phyloP scores from a whole-genome alignment of 1,284 basidiomycete species.

The Tylopilus sp. region DNA sequence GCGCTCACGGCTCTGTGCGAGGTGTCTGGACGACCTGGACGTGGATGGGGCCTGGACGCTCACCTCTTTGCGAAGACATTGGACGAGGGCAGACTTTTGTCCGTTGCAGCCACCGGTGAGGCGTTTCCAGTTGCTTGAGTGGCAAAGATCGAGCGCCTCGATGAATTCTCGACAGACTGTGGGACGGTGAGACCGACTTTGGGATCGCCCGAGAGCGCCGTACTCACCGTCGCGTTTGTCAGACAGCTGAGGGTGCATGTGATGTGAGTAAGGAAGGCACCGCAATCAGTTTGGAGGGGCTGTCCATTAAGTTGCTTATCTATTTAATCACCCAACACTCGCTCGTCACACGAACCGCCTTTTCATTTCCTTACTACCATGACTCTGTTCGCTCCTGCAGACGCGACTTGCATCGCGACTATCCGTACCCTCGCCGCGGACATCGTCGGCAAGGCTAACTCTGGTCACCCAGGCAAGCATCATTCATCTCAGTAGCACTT shows the following conservation, averaged over 20 bases:
- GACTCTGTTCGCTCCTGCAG: constrained; percentile 47
- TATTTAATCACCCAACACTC: constrained; percentile 14
- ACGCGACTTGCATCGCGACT: constrained; percentile 60
- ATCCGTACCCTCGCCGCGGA: constrained; percentile 72
- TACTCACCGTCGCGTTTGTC: constrained; percentile 63
- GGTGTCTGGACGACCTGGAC: neutral
- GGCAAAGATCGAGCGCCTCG: constrained; percentile 66
- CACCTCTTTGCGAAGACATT: constrained; percentile 77
- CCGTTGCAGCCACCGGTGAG: constrained; percentile 71
- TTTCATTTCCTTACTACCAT: constrained; percentile 32
- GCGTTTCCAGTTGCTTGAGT: constrained; percentile 55
- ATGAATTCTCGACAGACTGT: constrained; percentile 72
- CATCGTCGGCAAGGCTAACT: constrained; percentile 81
- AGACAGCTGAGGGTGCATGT: constrained; percentile 72
- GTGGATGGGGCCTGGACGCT: constrained; percentile 12
- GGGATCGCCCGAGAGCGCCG: neutral
- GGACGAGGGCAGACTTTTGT: constrained; percentile 66
- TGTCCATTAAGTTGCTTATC: neutral
- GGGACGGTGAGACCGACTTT: constrained; percentile 4
- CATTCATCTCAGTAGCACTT: neutral
- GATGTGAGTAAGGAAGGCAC: constrained; percentile 2
- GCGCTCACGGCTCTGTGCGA: constrained; percentile 59
- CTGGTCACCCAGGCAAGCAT: constrained; percentile 77
- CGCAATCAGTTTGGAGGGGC: neutral
- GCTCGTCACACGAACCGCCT: neutral